These are phyloP conservation scores for Lachnum nothofagi DNA, from an alignment of 2,329 filamentous ascomycete species.

Conservation along the genomic window DNA sequence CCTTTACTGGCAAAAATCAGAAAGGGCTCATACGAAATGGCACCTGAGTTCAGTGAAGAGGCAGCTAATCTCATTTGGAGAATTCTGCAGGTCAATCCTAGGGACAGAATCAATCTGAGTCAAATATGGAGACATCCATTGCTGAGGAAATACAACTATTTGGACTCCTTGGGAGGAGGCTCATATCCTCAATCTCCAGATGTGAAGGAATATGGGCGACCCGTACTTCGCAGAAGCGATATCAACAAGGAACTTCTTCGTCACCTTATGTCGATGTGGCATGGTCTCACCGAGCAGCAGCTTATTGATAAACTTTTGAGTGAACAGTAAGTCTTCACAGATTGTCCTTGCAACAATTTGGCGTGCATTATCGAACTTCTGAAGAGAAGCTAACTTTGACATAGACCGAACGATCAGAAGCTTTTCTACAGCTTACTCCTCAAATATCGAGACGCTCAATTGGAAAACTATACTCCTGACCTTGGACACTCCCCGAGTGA, in stretches of 20 bases:
- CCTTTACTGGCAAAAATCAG: conserved; percentile 58
- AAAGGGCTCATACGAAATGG: conserved; percentile 56
- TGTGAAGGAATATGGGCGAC: conserved; percentile 57
- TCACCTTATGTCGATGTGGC: conserved; percentile 86
- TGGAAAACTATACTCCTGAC: conserved; percentile 80
- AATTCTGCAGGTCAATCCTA: conserved; percentile 75
- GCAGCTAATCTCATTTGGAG: conserved; percentile 71
- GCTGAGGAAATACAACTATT: conserved; percentile 74
- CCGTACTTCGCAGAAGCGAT: conserved; percentile 56
- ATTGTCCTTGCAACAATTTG: too few species aligned
- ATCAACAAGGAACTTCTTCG: conserved; percentile 78
- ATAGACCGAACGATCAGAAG: conserved; percentile 80
- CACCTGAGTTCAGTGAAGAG: conserved; percentile 58
- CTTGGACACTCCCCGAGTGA: conserved; percentile 85
- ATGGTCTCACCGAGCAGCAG: conserved; percentile 70
- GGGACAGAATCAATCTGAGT: conserved; percentile 70
- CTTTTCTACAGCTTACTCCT: conserved; percentile 83
- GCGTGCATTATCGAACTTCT: too few species aligned
- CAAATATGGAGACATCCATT: conserved; percentile 84
- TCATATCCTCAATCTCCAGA: conserved; percentile 49
- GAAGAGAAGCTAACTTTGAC: too few species aligned
- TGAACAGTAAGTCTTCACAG: conserved; percentile 51
- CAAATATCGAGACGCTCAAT: conserved; percentile 74
- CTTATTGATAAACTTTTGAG: conserved; percentile 64
- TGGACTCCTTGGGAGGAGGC: conserved; percentile 49